Evolutionary conservation across 176 grass and related monocot genomes (phyloP).

Genomic region (Musa troglodytarum): DNA sequence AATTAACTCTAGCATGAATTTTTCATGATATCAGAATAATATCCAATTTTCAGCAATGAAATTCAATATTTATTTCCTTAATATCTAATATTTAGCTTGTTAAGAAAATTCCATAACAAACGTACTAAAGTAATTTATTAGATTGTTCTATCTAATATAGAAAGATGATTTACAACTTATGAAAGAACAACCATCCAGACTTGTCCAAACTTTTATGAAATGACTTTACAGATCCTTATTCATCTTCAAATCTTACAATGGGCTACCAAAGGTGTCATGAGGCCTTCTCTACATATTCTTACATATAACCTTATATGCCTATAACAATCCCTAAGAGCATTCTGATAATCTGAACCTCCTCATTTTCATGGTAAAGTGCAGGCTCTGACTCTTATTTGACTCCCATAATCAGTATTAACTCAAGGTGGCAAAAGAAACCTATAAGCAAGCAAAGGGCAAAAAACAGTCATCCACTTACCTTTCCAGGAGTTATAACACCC

Average conservation of each 20-base stretch:
- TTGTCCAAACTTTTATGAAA: background rate
- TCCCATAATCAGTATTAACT: background rate
- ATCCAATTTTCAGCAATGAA: background rate
- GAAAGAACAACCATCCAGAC: background rate
- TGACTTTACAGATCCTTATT: too few species aligned
- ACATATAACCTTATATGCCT: background rate
- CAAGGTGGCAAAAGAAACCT: background rate
- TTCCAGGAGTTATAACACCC: constrained; percentile 78
- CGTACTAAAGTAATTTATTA: background rate
- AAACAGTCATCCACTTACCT: constrained; percentile 30
- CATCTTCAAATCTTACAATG: background rate
- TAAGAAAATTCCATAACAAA: background rate
- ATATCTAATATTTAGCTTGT: background rate
- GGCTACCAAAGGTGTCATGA: background rate
- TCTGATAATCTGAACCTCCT: too few species aligned
- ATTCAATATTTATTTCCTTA: background rate
- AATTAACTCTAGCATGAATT: background rate
- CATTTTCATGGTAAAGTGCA: too few species aligned
- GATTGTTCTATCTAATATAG: background rate
- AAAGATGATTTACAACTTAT: background rate
- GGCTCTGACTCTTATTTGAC: too few species aligned
- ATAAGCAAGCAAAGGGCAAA: background rate
- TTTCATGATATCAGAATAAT: background rate
- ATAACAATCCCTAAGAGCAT: too few species aligned
- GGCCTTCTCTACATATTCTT: background rate